Percentiles rank a stretch among this genome's conserved stretches.
phyloP scores from a whole-genome alignment of 2,329 filamentous ascomycete species.

The Fusarium coffeatum region DNA sequence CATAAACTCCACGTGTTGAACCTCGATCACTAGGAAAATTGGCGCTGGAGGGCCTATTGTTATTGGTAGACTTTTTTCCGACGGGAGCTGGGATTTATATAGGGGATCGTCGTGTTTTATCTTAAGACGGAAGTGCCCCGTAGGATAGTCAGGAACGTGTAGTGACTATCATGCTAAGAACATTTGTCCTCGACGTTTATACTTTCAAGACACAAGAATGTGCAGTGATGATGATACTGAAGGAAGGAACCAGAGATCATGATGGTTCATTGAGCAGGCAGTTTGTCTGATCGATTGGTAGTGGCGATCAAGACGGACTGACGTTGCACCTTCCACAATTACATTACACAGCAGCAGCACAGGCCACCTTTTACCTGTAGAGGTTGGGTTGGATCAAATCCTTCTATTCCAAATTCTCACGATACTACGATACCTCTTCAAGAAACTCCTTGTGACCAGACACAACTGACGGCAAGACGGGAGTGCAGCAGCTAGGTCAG shows the following conservation, averaged over 20 bases:
- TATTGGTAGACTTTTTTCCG: conserved; percentile 44
- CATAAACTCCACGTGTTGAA: conserved; percentile 28
- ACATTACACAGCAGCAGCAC: conserved; percentile 7
- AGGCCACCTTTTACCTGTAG: conserved; percentile 3
- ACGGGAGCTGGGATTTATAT: conserved; percentile 30
- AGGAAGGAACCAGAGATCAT: neutral
- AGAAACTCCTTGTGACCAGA: conserved; percentile 9
- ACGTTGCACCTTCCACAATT: conserved; percentile 19
- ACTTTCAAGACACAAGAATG: neutral
- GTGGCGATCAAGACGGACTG: conserved; percentile 3
- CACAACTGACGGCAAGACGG: conserved; percentile 6
- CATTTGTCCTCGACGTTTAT: neutral
- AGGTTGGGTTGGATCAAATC: neutral
- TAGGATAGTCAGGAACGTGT: conserved; percentile 46
- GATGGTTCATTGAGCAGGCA: neutral
- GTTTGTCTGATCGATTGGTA: neutral
- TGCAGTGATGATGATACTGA: neutral
- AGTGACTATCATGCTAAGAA: conserved; percentile 29
- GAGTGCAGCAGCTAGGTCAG: conserved; percentile 30
- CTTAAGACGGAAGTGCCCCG: conserved; percentile 39
- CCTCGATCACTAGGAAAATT: conserved; percentile 17
- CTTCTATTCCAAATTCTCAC: neutral
- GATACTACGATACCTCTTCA: conserved; percentile 14
- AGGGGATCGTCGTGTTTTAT: conserved; percentile 39
- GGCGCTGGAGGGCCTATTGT: conserved; percentile 20